Conservation (phyloP, 2,329 filamentous ascomycete species). For the Fusarium bulbicola region DNA sequence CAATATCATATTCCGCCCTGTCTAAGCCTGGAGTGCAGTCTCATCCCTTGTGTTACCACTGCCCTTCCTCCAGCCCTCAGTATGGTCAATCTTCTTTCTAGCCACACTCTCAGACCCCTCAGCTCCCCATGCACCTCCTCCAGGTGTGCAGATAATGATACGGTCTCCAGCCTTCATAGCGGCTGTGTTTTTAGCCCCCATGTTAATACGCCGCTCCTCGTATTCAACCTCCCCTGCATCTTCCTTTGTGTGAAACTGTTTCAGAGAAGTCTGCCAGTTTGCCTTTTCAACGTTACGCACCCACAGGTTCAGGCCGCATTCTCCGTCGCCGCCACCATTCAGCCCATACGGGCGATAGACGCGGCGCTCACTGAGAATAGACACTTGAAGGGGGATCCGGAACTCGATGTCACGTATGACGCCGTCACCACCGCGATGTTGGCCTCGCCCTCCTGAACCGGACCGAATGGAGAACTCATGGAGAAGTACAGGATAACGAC, state of each 20-base stretch:
- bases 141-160: conserved; percentile 81
- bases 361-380: conserved; percentile 79
- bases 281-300: conserved; percentile 74
- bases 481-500: conserved; percentile 75
- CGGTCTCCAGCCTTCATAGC: conserved; percentile 79
- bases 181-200: conserved; percentile 83
- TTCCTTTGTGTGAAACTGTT: conserved; percentile 49
- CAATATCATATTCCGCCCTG: neutral
- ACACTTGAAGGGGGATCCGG: conserved; percentile 77
- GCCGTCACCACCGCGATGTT: conserved; percentile 76
- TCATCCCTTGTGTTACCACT: conserved; percentile 67
- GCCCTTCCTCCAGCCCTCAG: conserved; percentile 62
- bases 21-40: conserved; percentile 63
- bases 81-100: conserved; percentile 62
- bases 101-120: conserved; percentile 65
- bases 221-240: conserved; percentile 53
- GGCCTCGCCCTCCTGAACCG: conserved; percentile 71
- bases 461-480: conserved; percentile 73
- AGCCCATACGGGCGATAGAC: conserved; percentile 78
- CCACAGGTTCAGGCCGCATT: conserved; percentile 88
- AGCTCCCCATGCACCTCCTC: conserved; percentile 79
- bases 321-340: conserved; percentile 80
- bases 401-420: conserved; percentile 83
- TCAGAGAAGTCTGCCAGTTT: conserved; percentile 57
- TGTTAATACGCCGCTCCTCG: conserved; percentile 72